These are phyloP conservation scores for Cystofilobasidium capitatum DNA, from an alignment of 768 basidiomycete genomes.

Conservation along the genomic window DNA sequence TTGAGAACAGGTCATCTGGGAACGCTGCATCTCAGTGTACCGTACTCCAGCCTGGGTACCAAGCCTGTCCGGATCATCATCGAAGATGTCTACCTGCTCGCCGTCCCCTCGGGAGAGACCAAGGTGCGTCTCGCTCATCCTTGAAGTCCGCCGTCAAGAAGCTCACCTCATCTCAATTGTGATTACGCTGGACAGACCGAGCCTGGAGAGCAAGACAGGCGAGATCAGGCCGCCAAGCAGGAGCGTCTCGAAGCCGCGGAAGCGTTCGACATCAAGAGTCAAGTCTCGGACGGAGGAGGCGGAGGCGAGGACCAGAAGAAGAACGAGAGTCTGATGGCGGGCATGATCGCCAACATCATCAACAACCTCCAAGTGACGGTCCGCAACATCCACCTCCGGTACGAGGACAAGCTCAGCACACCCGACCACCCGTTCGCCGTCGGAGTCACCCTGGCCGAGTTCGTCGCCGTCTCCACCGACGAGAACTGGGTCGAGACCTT, in stretches of 20 bases:
- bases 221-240: conserved; percentile 73
- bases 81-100: conserved; percentile 90
- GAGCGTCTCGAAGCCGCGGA: conserved; percentile 86
- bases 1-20: conserved; percentile 34
- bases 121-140: conserved; percentile 35
- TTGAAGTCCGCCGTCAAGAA: not conserved
- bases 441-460: conserved; percentile 76
- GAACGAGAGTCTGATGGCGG: conserved; percentile 73
- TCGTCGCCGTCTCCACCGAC: conserved; percentile 81
- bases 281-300: conserved; percentile 12
- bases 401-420: conserved; percentile 88
- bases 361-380: conserved; percentile 95
- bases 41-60: conserved; percentile 36
- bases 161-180: not conserved
- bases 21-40: conserved; percentile 34
- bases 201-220: conserved; percentile 71
- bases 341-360: conserved; percentile 75
- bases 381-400: conserved; percentile 89
- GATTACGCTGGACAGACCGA: conserved; percentile 42
- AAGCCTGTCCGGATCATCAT: conserved; percentile 79
- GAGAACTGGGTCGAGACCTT: conserved; percentile 80
- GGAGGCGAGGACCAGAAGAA: conserved; percentile 48
- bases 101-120: conserved; percentile 65
- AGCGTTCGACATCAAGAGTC: conserved; percentile 35
- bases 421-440: conserved; percentile 92